Base-by-base conservation (phyloP, 2,329 filamentous ascomycete species). In the Botrytis hyacinthi region DNA sequence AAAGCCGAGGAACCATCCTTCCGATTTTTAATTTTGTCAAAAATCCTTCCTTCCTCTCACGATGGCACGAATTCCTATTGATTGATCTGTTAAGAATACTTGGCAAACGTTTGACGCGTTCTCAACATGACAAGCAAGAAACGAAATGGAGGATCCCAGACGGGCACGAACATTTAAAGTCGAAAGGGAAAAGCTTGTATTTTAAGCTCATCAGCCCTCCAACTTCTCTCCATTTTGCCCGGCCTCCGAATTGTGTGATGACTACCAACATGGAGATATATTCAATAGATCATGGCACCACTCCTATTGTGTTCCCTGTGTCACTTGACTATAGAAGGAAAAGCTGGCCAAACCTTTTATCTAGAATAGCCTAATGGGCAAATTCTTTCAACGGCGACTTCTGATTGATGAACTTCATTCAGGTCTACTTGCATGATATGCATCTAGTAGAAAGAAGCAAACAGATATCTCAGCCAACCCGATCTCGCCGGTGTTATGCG, bases 391-490 rank as follows among this genome's bases (percentile, higher is more conserved):
- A 57, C 48, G 35, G 40, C 35, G 26, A 40, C 18, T 9, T 42
- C 48, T 69, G n/a, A 42, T 66, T 66, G 44, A 48, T 66, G 29
- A 66, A 18, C 29, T 37, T 66, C 42, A n/a, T 37, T 66, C 42
- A n/a, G 42, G 63, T 48, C 29, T 44, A 37, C 44, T 44, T 48
- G 29, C 63, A 48, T 66, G 29, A 44, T 32, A 37, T 66, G 48
- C 37, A 69, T 42, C 48, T 32, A 37, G 22, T 22, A 32, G n/a
- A 42, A 69, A 69, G 66, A 68, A 68, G 66, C 66, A 68, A 68
- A 57, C 66, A 26, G 10, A 59, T 40, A 69, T 69, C 65, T 68
- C 37, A 69, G 66, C 54, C 68, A 61, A 46, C 29, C 40, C 54
- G 5, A n/a, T 62, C 26, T 62, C 35, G 60, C 26, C 35, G 48